These are phyloP conservation scores for Pseudotsuga menziesii DNA, from an alignment of 75 land plant genomes.

Conservation along the genomic window DNA sequence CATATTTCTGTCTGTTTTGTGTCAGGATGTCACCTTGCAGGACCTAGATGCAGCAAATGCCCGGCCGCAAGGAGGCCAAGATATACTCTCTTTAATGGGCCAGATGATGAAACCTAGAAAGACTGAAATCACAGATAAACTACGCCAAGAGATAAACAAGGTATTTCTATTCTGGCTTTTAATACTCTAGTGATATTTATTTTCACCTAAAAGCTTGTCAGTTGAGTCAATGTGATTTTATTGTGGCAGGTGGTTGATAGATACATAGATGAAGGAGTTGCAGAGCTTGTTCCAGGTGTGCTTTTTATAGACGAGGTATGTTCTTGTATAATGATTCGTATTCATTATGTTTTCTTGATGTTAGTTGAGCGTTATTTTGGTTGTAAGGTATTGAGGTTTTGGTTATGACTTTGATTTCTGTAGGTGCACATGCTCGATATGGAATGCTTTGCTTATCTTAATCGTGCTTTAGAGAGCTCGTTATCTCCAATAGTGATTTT, in stretches of 20 bases:
- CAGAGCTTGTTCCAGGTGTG: conserved; percentile 99
- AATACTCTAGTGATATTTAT: background rate
- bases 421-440: conserved; percentile 99
- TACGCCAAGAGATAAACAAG: conserved; percentile 98
- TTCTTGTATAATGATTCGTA: conserved; percentile 1
- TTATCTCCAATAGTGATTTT: conserved; percentile 94
- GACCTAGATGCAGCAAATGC: conserved; percentile 99
- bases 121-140: conserved; percentile 96
- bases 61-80: conserved; percentile 99
- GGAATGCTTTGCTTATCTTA: conserved; percentile 96
- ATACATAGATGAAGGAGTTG: conserved; percentile 95
- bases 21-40: conserved; percentile 96
- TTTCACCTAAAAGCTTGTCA: background rate
- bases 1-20: conserved; percentile 2
- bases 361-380: background rate
- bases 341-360: background rate
- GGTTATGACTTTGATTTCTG: background rate
- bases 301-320: conserved; percentile 96
- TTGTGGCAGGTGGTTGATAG: conserved; percentile 85
- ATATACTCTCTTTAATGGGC: conserved; percentile 96
- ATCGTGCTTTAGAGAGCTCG: conserved; percentile 96
- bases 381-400: background rate
- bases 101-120: conserved; percentile 99
- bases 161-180: conserved; percentile 17
- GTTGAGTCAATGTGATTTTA: background rate